These are phyloP conservation scores for Haematococcus lacustris DNA, from an alignment of 139 green algal genomes.

Conservation along the genomic window DNA sequence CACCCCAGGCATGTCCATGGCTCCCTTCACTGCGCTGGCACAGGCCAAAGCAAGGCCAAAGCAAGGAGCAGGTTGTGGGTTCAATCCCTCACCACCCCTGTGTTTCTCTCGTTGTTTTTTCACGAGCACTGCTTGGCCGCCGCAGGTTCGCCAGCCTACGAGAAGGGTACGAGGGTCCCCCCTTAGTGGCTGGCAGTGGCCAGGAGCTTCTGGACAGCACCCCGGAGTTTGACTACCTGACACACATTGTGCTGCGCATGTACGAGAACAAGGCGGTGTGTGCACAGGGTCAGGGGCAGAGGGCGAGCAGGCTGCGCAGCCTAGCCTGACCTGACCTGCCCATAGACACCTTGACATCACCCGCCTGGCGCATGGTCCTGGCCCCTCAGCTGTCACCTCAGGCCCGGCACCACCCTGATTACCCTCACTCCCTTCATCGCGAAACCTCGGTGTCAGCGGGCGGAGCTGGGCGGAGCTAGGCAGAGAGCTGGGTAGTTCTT, in stretches of 20 bases:
- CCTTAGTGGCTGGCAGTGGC: too few relatives aligned
- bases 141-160: background rate
- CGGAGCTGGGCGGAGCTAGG: too few relatives aligned
- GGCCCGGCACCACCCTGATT: background rate
- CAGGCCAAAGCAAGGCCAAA: background rate
- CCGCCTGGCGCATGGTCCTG: background rate
- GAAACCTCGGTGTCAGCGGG: too few relatives aligned
- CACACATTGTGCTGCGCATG: constrained; percentile 92
- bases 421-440: background rate
- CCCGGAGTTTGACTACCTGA: constrained; percentile 91
- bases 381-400: background rate
- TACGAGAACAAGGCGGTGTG: constrained; percentile 87
- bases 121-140: background rate
- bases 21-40: background rate
- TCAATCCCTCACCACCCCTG: background rate
- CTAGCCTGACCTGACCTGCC: background rate
- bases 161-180: too few relatives aligned
- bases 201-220: constrained; percentile 41
- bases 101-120: background rate
- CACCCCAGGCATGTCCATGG: too few relatives aligned
- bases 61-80: background rate
- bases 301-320: background rate
- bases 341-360: background rate
- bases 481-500: too few relatives aligned
- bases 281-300: background rate